phyloP scores from a whole-genome alignment of 2,329 filamentous ascomycete species.

The Ceratocystis smalleyi region DNA sequence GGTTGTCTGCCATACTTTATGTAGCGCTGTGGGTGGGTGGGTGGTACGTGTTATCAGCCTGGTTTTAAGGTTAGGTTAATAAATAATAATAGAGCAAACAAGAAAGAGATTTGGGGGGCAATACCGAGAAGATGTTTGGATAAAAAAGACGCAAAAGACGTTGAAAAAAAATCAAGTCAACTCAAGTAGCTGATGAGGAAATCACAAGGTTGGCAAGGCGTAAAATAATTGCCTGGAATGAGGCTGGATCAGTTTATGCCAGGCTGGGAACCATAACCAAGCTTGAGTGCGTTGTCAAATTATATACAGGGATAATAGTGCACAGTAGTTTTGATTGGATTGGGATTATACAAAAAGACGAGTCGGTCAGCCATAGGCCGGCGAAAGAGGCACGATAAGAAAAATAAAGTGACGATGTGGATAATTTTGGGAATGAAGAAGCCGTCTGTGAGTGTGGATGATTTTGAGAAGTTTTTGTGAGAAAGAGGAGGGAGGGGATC shows the following conservation, averaged over 20 bases:
- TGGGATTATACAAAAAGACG: background rate
- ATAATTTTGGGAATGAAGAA: background rate
- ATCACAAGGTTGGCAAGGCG: background rate
- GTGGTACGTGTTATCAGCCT: background rate
- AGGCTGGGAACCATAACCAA: background rate
- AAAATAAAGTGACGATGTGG: background rate
- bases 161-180: background rate
- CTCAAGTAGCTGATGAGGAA: background rate
- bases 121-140: background rate
- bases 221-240: constrained; percentile 1
- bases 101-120: background rate
- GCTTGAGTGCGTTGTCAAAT: background rate
- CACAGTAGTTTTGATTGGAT: background rate
- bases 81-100: background rate
- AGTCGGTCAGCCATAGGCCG: background rate
- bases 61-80: background rate
- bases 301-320: background rate
- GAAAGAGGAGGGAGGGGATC: background rate
- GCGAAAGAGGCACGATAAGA: background rate
- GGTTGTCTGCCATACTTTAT: background rate
- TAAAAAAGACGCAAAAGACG: background rate
- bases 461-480: background rate
- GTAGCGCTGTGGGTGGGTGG: background rate
- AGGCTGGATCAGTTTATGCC: constrained; percentile 5
- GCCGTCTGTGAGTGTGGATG: background rate